Evolutionary conservation across 768 basidiomycete genomes (phyloP), one percentile per base, ranked within the genome.

Genomic region (Suillus paluster): DNA sequence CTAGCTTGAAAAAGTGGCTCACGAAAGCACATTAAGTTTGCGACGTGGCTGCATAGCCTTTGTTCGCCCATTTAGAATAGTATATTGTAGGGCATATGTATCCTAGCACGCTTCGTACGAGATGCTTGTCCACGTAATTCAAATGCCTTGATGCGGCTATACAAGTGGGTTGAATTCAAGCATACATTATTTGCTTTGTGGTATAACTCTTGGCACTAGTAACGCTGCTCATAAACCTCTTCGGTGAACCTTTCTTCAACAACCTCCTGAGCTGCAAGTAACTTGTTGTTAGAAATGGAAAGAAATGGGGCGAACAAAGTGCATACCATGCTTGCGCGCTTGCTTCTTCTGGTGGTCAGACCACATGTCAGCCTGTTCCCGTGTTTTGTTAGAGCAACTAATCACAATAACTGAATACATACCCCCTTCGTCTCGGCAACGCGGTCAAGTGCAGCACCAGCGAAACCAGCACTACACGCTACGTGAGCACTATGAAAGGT

Each of bases 1-100:
- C 86, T 12, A 89, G 83, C 66, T 74, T 95, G 59, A 91, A 84
- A 71, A 91, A 90, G 71, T 94, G 93, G 93, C 78, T 93, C 58
- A 84, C 75, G 55, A 91, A 87, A 64, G 83, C 83, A 2, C 78
- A 79, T 66, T 81, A 67, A 77, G 62, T 23, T 17, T 19, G 53
- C 34, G 23, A 38, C 53, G 34, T 38, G 17, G 54, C 54, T 55
- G 38, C 10, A 27, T 55, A 39, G 34, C 33, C 36, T 41, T 23
- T 36, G 6, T 34, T 52, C n/a, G 19, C 6, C 49, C 49, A 30
- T 50, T n/a, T 30, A 50, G 19, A 50, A 19, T 30, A 19, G 12
- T 33, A 15, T 25, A 15, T 21, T 57, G 15, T 19, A 49, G 4
- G 15, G 23, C 25, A 30, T 49, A 14, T 50, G 1, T 50, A 50